A percentile compares a stretch with the other conserved stretches of the same genome.
Conservation (phyloP, 768 basidiomycete species). For the Astraeus odoratus region DNA sequence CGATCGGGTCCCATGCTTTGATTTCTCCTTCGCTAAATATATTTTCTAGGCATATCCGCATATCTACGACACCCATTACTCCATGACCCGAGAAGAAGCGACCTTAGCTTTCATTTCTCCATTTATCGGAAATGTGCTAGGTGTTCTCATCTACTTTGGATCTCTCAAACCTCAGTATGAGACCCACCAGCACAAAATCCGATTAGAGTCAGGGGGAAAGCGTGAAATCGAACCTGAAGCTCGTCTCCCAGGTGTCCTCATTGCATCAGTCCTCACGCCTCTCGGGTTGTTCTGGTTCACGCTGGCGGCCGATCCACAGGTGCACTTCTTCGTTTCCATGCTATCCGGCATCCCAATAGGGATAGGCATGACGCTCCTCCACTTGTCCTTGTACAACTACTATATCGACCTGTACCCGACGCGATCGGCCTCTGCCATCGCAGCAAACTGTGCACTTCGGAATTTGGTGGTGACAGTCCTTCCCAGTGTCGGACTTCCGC, state of each 20-base stretch:
- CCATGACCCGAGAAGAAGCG: constrained; percentile 15
- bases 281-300: constrained; percentile 24
- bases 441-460: constrained; percentile 19
- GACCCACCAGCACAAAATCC: constrained; percentile 8
- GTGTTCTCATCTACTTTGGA: constrained; percentile 17
- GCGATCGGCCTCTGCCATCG: constrained; percentile 17
- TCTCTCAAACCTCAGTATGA: constrained; percentile 19
- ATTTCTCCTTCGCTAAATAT: neutral
- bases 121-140: constrained; percentile 17
- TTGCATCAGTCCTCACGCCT: constrained; percentile 15
- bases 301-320: constrained; percentile 12
- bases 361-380: constrained; percentile 22
- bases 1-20: neutral
- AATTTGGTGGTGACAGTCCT: constrained; percentile 12
- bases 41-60: constrained; percentile 12
- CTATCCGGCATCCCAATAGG: constrained; percentile 21
- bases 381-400: constrained; percentile 19
- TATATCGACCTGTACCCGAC: constrained; percentile 23
- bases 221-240: constrained; percentile 14
- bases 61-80: constrained; percentile 15
- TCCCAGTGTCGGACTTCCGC: constrained; percentile 10
- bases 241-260: constrained; percentile 14
- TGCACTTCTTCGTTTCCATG: constrained; percentile 17
- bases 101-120: constrained; percentile 18
- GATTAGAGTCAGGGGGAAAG: constrained; percentile 13